phyloP scores from a whole-genome alignment of 2,329 filamentous ascomycete species.

The Pseudodiploospora longispora region DNA sequence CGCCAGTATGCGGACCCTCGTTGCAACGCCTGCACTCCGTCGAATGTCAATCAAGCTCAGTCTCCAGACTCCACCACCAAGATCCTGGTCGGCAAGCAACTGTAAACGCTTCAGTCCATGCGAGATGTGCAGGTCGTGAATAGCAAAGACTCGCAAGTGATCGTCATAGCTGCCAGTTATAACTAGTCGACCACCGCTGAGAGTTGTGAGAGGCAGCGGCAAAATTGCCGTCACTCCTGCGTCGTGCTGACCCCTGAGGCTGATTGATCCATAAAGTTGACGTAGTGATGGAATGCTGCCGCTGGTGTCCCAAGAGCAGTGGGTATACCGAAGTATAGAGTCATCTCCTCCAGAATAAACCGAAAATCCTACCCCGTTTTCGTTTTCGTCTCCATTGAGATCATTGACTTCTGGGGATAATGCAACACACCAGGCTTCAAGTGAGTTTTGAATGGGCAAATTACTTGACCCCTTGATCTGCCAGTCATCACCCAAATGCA shows the following conservation, averaged over 20 bases:
- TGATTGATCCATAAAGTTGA: constrained; percentile 17
- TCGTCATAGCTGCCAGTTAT: constrained; percentile 93
- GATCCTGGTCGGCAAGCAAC: constrained; percentile 54
- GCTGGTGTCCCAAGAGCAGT: constrained; percentile 18
- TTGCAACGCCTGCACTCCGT: constrained; percentile 15
- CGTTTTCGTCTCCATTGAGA: constrained; percentile 12
- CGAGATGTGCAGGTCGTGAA: constrained; percentile 32
- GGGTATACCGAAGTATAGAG: constrained; percentile 46
- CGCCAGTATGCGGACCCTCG: constrained; percentile 52
- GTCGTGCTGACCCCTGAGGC: constrained; percentile 48
- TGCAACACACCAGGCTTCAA: constrained; percentile 69
- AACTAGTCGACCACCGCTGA: constrained; percentile 47
- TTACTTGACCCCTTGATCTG: constrained; percentile 24
- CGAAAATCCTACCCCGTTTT: constrained; percentile 21
- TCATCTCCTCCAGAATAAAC: constrained; percentile 72
- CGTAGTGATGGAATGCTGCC: constrained; percentile 9
- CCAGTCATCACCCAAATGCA: constrained; percentile 39
- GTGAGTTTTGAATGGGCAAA: constrained; percentile 39
- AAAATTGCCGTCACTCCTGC: constrained; percentile 85
- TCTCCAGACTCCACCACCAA: constrained; percentile 83
- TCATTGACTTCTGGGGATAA: constrained; percentile 36
- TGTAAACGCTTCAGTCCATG: constrained; percentile 35
- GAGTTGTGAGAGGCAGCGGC: constrained; percentile 44
- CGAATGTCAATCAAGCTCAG: constrained; percentile 51
- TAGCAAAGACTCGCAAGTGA: constrained; percentile 58